These are phyloP conservation scores for Carex cristatella DNA, from an alignment of 176 grass and related monocot species.

Conservation along the genomic window DNA sequence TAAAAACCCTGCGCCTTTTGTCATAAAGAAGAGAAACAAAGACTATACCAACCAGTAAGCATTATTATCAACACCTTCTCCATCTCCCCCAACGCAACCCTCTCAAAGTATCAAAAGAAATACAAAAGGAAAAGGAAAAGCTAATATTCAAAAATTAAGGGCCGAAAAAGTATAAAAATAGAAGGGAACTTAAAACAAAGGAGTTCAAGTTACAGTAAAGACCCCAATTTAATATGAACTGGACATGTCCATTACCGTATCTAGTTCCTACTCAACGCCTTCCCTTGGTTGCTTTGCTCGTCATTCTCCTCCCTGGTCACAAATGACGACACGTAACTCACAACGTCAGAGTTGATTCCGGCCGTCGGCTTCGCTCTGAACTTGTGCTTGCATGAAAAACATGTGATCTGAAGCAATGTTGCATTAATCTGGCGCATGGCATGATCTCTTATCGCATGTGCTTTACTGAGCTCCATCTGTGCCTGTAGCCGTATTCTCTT, in stretches of 20 bases:
- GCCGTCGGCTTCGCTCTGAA: slow-evolving; percentile 28
- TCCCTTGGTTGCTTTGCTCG: slow-evolving; percentile 26
- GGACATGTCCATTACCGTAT: slow-evolving; percentile 38
- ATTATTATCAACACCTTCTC: slow-evolving; percentile 22
- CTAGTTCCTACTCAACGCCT: slow-evolving; percentile 2
- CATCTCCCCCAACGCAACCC: not conserved
- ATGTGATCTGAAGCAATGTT: slow-evolving; percentile 64
- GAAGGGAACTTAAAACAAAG: slow-evolving; percentile 1
- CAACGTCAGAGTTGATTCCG: slow-evolving; percentile 46
- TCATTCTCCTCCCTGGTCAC: slow-evolving; percentile 47
- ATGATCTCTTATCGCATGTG: slow-evolving; percentile 52
- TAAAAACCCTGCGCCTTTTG: slow-evolving; percentile 22
- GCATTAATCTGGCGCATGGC: slow-evolving; percentile 64
- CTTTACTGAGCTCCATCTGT: slow-evolving; percentile 59
- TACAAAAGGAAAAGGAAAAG: slow-evolving; percentile 3
- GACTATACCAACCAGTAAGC: slow-evolving; percentile 18
- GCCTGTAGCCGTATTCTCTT: slow-evolving; percentile 62
- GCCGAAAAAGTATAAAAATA: not conserved
- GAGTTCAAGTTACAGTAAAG: not conserved
- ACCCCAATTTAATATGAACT: not conserved
- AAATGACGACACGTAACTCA: slow-evolving; percentile 65
- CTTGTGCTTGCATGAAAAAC: slow-evolving; percentile 66
- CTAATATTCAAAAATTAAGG: slow-evolving; percentile 30
- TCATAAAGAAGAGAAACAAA: slow-evolving; percentile 19
- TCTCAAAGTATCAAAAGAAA: not conserved